Evolutionary conservation across 306 rosid genomes (phyloP), one percentile per base, ranked within the genome.

Genomic region (Quercus berberidifolia): DNA sequence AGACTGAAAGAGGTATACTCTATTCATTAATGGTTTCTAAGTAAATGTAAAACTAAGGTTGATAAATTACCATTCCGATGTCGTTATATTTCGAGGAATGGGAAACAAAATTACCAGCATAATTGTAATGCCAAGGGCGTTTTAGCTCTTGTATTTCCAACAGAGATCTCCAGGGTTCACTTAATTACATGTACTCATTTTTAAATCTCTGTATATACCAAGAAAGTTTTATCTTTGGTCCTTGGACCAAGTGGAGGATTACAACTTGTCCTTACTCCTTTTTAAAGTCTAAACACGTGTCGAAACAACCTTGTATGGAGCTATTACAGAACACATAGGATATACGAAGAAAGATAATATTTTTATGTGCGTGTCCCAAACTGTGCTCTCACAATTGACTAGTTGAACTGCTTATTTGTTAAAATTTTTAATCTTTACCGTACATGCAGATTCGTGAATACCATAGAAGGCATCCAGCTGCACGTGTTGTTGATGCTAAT

Each of bases 401-500:
- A 23, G 21, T 73, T 17, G 41, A 35, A 51, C 68, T n/a, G 65
- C 23, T 58, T 67, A 20, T 41, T 55, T 70, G 6, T 72, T 71
- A 63, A 21, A 0, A 55, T 0, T 75, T 80, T 76, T 80, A 76
- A 21, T 80, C 14, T 23, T 38, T 74, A 38, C 76, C 75, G 51
- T 78, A 19, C 79, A 19, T 85, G 83, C 92, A 95, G 99, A 95
- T 91, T 41, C 95, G 99, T 38, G 99, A 95, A 81, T 95, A 95
- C 81, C 99, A 95, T 69, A 91, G 99, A 85, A 92, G 88, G 86
- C 97, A 95, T 76, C 96, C 96, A 13, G 91, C 87, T 88, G 99
- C 98, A 10, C 94, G 92, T 17, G 96, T 90, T 76, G 94, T 95
- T 74, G 97, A 92, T 77, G 86, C 92, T 23, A 87, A 72, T 52